Base-by-base conservation (phyloP, 768 basidiomycete genomes). In the Trametes meyenii region DNA sequence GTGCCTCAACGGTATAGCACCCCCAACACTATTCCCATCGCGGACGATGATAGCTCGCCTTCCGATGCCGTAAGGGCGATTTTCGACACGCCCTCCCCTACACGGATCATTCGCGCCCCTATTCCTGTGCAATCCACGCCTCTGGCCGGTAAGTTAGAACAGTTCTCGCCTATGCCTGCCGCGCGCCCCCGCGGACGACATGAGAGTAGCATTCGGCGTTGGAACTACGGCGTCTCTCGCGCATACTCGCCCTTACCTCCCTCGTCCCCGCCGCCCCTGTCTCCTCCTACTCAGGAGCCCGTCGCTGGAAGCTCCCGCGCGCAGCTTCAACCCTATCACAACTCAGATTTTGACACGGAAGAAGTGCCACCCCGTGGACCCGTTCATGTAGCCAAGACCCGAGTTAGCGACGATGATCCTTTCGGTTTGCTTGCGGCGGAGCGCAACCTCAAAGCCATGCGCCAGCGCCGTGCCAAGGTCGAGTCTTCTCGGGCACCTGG, bases 81-180 rank as follows among this genome's bases (percentile, higher is more conserved):
- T 26, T 36, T 63, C 29, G 53, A 49, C 13, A 79, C 62, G 92
- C 90, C 69, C 80, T 79, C 55, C 93, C 77, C 66, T 85, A 83
- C 55, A 87, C 85, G 36, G 75, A 78, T 21, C 90, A 81, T 43
- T 76, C 81, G 46, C 78, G 74, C 67, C 88, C 89, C 86, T 85
- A 93, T 67, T 5, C 58, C 59, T 2, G 50, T 48, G 4, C 50
- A 65, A 49, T 61, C 61, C 1, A 67, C 66, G 5, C 66, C 66
- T 2, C 42, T 65, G 33, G 60, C 58, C 5, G 56, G 56, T 12
- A 38, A 40, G 3, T 29, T 58, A n/a, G 40, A 58, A 35, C 44
- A 56, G 43, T 50, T 61, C 17, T 55, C 51, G 12, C 63, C 58
- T 3, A 50, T 65, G 11, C 44, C 42, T 1, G 39, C 53, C 19